phyloP scores from a whole-genome alignment of 164 flowering plant species.

The Sextonia rubra region DNA sequence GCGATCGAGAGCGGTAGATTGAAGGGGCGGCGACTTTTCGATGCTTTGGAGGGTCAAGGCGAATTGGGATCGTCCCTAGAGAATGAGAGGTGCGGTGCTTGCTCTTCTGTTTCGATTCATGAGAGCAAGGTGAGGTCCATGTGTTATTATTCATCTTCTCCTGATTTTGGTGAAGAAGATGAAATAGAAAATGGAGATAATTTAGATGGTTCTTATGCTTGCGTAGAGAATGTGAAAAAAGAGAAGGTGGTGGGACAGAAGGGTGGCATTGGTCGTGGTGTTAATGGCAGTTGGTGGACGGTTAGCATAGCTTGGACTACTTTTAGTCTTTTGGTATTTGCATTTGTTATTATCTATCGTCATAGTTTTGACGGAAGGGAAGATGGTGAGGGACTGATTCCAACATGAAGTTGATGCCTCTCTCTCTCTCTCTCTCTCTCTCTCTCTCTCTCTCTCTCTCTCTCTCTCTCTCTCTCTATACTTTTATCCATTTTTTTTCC shows the following conservation, averaged over 20 bases:
- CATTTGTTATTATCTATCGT: slow-evolving; percentile 7
- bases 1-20: slow-evolving; percentile 4
- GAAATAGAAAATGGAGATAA: not conserved
- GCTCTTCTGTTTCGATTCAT: not conserved
- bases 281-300: slow-evolving; percentile 3
- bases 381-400: slow-evolving; percentile 1
- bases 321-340: slow-evolving; percentile 13
- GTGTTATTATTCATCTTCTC: not conserved
- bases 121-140: not conserved
- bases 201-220: not conserved
- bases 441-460: too few relatives aligned
- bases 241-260: not conserved
- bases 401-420: slow-evolving; percentile 15
- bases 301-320: slow-evolving; percentile 12
- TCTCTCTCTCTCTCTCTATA: too few relatives aligned
- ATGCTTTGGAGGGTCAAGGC: not conserved
- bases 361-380: slow-evolving; percentile 9
- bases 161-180: not conserved
- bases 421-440: too few relatives aligned
- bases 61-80: not conserved
- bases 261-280: not conserved
- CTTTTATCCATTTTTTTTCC: not conserved
- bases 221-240: not conserved
- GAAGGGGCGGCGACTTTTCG: slow-evolving; percentile 7
- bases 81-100: not conserved